Evolutionary conservation across 495 filamentous ascomycete genomes (phyloP), one percentile per base, ranked within the genome.

Genomic region (Penicillium mononematosum): DNA sequence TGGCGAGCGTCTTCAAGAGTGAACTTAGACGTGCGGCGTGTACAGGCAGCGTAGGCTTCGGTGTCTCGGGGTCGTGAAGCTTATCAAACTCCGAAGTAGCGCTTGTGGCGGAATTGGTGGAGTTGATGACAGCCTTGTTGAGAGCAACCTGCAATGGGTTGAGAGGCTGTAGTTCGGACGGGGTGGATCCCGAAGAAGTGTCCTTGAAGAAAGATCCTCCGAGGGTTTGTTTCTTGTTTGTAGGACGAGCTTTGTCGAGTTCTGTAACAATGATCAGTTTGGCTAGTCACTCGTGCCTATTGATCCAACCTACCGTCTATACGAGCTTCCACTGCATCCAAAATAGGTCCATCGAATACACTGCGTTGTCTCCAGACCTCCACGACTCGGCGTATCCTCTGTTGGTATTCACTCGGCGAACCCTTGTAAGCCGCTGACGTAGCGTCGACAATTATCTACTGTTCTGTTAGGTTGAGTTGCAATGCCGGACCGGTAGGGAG

Each of bases 311-410:
- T 81, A 92, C 89, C 93, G 55, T 91, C 87, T 20, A 98, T 76
- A 27, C 86, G 81, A 39, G 82, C 75, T 55, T 97, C 92, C 34
- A 96, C 83, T 19, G 83, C 83, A 41, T 88, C 85, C 64, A 94
- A 84, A 48, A 94, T 88, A 1, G 85, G 82, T 2, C 64, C 60
- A 50, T 93, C 89, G 62, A 99, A 99, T n/a, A 99, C 90, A 48
- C 75, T 74, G 16, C 94, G 82, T 58, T 90, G 84, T 66, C 88
- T 85, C 95, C 94, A 98, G 3, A 98, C 94, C 64, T 98, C 92
- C 6, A 98, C 83, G 11, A 97, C 92, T 22, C 94, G 84, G 45
- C 86, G 81, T 10, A 99, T 77, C 71, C 96, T 96, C 58, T 86
- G 80, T 66, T 96, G 92, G 25, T 96, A 83, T 50, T 97, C 92